Evolutionary conservation across 1,284 basidiomycete species (phyloP), one percentile per base, ranked within the genome.

Genomic region (Tylopilus sp.): DNA sequence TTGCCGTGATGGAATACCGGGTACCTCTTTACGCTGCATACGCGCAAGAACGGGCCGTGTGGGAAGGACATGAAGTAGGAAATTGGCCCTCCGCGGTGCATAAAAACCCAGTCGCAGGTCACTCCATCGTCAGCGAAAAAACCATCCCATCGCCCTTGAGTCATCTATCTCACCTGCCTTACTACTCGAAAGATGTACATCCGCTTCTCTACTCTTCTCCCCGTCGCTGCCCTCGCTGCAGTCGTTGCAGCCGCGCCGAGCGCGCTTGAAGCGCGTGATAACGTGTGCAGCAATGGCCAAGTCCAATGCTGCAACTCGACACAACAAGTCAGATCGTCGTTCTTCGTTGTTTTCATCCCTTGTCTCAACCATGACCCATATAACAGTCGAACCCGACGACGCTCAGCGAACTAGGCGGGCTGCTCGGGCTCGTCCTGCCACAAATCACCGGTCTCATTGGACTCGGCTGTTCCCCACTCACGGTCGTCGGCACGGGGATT

Each of bases 381-480:
- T 21, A 16, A 13, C n/a, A 47, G 46, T 28, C 46, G 7, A 36
- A 2, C 12, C 15, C 46, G 26, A 13, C 39, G 1, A 21, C 46
- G 9, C 46, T 47, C 19, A 29, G 3, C 23, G 2, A 16, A 12
- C 33, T 47, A 18, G 15, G 46, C 2, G n/a, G n/a, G 2, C 4
- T 45, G 4, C 38, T 57, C 4, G 55, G 50, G 11, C 7, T 43
- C 9, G 19, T 7, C 2, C 7, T 37, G 4, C 44, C 41, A 29
- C 0, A 0, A 0, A 0, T 36, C 10, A 0, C 2, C 0, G 57
- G 54, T 6, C 33, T 41, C 26, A 9, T 48, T 9, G 46, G 39
- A 9, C 33, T 48, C 31, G 11, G 10, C 15, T 48, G 46, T n/a
- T 23, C 1, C 31, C 46, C 46, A 4, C 29, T 48, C 34, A 36